Evolutionary conservation across 2,329 filamentous ascomycete species (phyloP), one percentile per base, ranked within the genome.

Genomic region (Diaporthe ilicicola): DNA sequence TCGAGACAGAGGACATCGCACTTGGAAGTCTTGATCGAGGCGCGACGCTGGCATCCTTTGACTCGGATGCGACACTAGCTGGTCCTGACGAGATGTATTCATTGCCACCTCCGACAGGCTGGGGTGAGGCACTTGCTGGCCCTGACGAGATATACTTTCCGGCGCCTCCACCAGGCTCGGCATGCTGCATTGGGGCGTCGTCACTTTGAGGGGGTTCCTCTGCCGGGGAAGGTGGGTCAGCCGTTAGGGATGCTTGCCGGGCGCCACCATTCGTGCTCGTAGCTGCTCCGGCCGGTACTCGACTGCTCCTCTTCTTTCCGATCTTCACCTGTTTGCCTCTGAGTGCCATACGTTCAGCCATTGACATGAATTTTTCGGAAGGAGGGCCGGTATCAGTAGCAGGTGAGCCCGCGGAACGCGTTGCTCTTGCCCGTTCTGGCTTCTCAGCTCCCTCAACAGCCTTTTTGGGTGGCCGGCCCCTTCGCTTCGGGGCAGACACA

Each of bases 261-360:
- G 19, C 51, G 19, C 24, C 64, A 13, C 39, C 48, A 22, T 56
- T 46, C 27, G 55, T 29, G 5, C 27, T n/a, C 17, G 19, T 19
- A 19, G 42, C 51, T 37, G 72, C 8, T 27, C 54, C 70, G 5
- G 68, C 56, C 10, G 46, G 61, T 4, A 29, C 66, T 15, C 48
- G 42, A 44, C 54, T 22, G n/a, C 54, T 73, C 70, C 78, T 83
- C 17, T 81, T 80, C 69, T 79, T 78, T 27, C 81, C 79, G 54
- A 89, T 89, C 78, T 84, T 88, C 73, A 90, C 84, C 66, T 83
- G 85, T 77, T 84, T 89, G 13, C 87, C 88, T 65, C 80, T 82
- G 2, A 88, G 79, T 42, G 84, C 86, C 82, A 89, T 85, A n/a
- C 87, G 83, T 74, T 90, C 88, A 46, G 84, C 83, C 84, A 90